Evolutionary conservation across 1,284 basidiomycete species (phyloP).

Genomic region (Cutaneotrichosporon mucoides): DNA sequence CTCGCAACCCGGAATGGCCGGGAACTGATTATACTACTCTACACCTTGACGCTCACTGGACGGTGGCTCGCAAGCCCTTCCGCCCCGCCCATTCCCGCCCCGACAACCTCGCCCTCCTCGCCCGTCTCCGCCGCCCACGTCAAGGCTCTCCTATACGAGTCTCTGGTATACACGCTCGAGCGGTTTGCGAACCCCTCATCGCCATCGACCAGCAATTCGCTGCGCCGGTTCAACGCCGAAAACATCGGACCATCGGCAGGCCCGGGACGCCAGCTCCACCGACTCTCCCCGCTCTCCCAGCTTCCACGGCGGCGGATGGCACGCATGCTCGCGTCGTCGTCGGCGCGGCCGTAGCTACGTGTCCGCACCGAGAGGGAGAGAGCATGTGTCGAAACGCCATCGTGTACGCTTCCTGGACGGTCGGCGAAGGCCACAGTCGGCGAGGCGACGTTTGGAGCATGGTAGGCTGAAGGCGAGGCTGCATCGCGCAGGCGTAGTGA

Average conservation of each 20-base stretch:
- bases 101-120: conserved; percentile 2
- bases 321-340: conserved; percentile 26
- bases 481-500: conserved; percentile 16
- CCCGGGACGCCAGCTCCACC: conserved; percentile 34
- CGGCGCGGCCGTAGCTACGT: conserved; percentile 13
- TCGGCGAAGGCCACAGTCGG: conserved; percentile 16
- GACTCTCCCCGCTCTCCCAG: conserved; percentile 41
- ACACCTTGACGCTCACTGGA: conserved; percentile 13
- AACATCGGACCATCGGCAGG: conserved; percentile 3
- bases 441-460: conserved; percentile 2
- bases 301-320: conserved; percentile 30
- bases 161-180: conserved; percentile 8
- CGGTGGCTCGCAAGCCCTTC: conserved; percentile 6
- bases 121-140: conserved; percentile 1
- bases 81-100: neutral
- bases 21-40: neutral
- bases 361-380: conserved; percentile 12
- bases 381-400: conserved; percentile 16
- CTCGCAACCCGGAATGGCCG: neutral
- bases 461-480: conserved; percentile 8
- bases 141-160: conserved; percentile 16
- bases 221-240: conserved; percentile 7
- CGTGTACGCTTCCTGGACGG: conserved; percentile 9
- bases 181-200: conserved; percentile 1
- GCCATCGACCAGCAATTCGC: neutral